Evolutionary conservation across 192 early-diverging fungal species (phyloP).

Genomic region (Coemansia sp.): DNA sequence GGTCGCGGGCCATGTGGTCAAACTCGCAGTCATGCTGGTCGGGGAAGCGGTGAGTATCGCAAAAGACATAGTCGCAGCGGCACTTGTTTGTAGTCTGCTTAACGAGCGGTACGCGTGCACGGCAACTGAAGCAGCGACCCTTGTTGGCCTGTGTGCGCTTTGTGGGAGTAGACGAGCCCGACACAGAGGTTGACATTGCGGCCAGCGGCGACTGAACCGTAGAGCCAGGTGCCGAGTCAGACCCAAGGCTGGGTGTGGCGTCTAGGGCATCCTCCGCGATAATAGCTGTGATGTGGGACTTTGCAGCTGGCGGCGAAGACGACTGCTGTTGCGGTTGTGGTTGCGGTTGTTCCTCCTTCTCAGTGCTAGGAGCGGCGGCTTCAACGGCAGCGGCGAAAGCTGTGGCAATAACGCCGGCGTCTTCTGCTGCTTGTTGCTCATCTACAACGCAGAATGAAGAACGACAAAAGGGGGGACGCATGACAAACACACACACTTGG

Average conservation of each 20-base stretch:
- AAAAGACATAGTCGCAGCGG: conserved; percentile 74
- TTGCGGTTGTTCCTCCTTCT: neutral
- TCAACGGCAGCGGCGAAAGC: conserved; percentile 1
- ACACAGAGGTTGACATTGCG: conserved; percentile 21
- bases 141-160: conserved; percentile 64
- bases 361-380: neutral
- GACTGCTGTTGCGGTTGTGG: neutral
- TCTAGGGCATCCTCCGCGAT: conserved; percentile 12
- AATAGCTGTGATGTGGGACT: conserved; percentile 17
- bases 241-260: conserved; percentile 2
- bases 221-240: conserved; percentile 30
- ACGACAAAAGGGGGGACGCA: conserved; percentile 9
- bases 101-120: conserved; percentile 71
- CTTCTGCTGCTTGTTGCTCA: conserved; percentile 27
- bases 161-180: conserved; percentile 42
- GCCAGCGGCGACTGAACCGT: conserved; percentile 33
- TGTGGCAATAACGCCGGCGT: conserved; percentile 12
- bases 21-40: conserved; percentile 78
- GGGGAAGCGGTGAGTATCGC: conserved; percentile 69
- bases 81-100: conserved; percentile 80
- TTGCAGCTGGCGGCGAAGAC: conserved; percentile 3
- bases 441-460: conserved; percentile 23
- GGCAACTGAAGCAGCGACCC: conserved; percentile 68
- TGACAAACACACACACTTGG: neutral
- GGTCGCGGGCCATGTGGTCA: conserved; percentile 71